A percentile compares a stretch with the other conserved stretches of the same genome.
Evolutionary conservation across 2,329 filamentous ascomycete species (phyloP).

Genomic region (Lachnellula cervina): DNA sequence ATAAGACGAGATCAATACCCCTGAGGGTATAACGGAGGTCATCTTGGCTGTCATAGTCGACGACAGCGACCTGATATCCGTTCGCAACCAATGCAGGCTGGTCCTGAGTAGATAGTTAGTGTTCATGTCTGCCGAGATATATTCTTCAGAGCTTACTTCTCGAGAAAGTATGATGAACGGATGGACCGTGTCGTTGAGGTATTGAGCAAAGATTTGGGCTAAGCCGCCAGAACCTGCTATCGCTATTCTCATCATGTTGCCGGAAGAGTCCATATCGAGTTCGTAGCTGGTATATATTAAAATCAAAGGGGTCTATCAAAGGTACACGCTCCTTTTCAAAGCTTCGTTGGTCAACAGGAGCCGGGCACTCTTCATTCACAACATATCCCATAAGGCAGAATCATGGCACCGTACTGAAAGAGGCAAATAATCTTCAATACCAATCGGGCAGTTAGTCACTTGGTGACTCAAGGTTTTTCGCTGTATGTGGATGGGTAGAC

Average conservation of each 20-base stretch:
- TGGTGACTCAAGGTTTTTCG: constrained; percentile 18
- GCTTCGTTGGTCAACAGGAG: constrained; percentile 10
- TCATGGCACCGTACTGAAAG: neutral
- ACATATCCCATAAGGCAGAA: constrained; percentile 16
- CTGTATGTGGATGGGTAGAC: constrained; percentile 17
- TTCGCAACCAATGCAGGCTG: constrained; percentile 34
- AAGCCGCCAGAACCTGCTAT: constrained; percentile 58
- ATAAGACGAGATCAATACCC: constrained; percentile 70
- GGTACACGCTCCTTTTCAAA: neutral
- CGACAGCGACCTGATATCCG: constrained; percentile 59
- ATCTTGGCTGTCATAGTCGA: constrained; percentile 59
- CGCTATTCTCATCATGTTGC: constrained; percentile 50
- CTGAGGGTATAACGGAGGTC: constrained; percentile 61
- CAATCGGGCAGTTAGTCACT: constrained; percentile 15
- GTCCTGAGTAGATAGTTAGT: constrained; percentile 24
- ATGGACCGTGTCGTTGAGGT: constrained; percentile 60
- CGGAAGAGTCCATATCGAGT: neutral
- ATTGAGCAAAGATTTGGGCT: constrained; percentile 51
- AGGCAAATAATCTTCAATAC: constrained; percentile 12
- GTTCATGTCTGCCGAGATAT: neutral
- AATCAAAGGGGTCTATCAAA: neutral
- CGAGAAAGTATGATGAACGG: constrained; percentile 67
- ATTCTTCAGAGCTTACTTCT: constrained; percentile 41
- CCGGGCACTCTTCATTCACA: constrained; percentile 3
- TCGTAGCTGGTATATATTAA: neutral